These are phyloP conservation scores for Teunomyces kruisii DNA, from an alignment of 805 yeast species.

Conservation along the genomic window DNA sequence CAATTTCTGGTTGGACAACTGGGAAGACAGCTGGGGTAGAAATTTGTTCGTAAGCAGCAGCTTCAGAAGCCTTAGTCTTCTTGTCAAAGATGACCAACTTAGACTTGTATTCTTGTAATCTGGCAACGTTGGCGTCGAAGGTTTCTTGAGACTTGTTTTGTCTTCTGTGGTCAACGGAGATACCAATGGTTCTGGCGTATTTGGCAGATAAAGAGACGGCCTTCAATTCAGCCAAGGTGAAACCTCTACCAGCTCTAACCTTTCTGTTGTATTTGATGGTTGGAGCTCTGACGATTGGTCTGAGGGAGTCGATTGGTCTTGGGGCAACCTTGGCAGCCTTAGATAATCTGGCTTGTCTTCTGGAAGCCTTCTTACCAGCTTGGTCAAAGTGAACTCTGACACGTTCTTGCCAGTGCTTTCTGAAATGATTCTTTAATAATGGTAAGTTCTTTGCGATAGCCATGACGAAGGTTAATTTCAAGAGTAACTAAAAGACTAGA, in stretches of 20 bases:
- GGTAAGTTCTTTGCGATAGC: slow-evolving; percentile 99
- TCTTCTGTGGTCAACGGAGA: slow-evolving; percentile 99
- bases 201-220: slow-evolving; percentile 90
- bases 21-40: slow-evolving; percentile 86
- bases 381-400: slow-evolving; percentile 99
- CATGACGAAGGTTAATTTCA: slow-evolving; percentile 35
- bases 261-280: slow-evolving; percentile 99
- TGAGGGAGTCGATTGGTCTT: slow-evolving; percentile 92
- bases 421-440: slow-evolving; percentile 98
- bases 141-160: slow-evolving; percentile 96
- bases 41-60: slow-evolving; percentile 65
- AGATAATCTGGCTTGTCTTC: slow-evolving; percentile 91
- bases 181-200: slow-evolving; percentile 98
- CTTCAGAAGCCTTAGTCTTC: slow-evolving; percentile 73
- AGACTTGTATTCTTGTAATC: slow-evolving; percentile 94
- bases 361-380: slow-evolving; percentile 98
- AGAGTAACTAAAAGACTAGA: slow-evolving; percentile 5
- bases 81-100: slow-evolving; percentile 95
- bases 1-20: slow-evolving; percentile 74
- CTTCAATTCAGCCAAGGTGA: slow-evolving; percentile 96
- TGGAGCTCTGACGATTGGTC: slow-evolving; percentile 99
- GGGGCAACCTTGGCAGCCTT: slow-evolving; percentile 97
- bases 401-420: slow-evolving; percentile 99
- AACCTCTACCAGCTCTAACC: slow-evolving; percentile 99
- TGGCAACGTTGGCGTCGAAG: slow-evolving; percentile 90